Conservation (phyloP, 2,329 filamentous ascomycete genomes). For the Ophiostoma perfectum region DNA sequence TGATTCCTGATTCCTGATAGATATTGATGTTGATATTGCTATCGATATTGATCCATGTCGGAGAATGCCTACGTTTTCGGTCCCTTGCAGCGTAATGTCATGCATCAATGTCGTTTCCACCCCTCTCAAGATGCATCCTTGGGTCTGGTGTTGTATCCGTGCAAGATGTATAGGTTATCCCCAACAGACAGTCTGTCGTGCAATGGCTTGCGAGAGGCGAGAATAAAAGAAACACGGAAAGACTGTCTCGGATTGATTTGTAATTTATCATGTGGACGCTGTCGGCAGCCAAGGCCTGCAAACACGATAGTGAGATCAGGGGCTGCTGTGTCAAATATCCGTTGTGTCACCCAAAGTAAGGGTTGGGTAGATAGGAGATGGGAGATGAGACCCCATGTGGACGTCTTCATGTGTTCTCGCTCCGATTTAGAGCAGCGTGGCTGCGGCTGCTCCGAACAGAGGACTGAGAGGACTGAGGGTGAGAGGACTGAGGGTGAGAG, state of each 20-base stretch:
- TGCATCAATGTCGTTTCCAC: background rate
- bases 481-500: no score
- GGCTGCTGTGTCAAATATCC: no score
- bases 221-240: background rate
- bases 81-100: background rate
- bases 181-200: background rate
- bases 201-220: background rate
- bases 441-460: background rate
- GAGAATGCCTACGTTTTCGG: background rate
- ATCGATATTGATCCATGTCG: background rate
- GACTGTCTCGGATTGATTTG: constrained; percentile 4
- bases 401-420: background rate
- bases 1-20: background rate
- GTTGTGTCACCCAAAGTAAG: no score
- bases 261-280: background rate
- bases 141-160: no score
- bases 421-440: background rate
- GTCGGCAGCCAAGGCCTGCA: no score
- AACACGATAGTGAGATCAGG: no score
- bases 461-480: background rate
- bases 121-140: no score
- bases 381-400: background rate
- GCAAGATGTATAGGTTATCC: background rate
- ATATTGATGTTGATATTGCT: background rate
- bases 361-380: no score